Percentiles rank a stretch among this genome's conserved stretches.
These are phyloP conservation scores for Cynara cardunculus DNA, from an alignment of 129 eudicot genomes.

Conservation along the genomic window DNA sequence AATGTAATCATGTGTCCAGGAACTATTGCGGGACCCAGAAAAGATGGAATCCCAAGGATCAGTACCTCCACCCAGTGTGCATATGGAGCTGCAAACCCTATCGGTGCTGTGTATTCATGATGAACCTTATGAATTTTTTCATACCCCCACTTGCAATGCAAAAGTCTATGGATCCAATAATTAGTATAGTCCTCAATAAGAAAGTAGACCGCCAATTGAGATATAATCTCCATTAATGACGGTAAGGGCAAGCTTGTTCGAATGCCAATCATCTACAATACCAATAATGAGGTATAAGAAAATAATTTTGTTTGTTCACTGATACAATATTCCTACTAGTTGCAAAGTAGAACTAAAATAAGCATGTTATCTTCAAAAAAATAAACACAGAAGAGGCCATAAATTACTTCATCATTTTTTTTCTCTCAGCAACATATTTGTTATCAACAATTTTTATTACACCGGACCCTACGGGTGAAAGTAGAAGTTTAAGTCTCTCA, in stretches of 20 bases:
- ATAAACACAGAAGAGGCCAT: background rate
- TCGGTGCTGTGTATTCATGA: slow-evolving; percentile 82
- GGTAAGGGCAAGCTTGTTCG: slow-evolving; percentile 76
- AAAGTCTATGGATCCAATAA: slow-evolving; percentile 79
- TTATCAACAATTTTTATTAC: background rate
- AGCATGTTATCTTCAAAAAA: background rate
- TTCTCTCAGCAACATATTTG: background rate
- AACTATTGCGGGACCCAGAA: slow-evolving; percentile 73
- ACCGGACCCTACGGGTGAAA: background rate
- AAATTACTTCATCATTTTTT: background rate
- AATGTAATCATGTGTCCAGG: slow-evolving; percentile 76
- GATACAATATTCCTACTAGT: background rate
- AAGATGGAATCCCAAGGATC: slow-evolving; percentile 78
- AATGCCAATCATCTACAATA: slow-evolving; percentile 42
- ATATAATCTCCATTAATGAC: slow-evolving; percentile 48
- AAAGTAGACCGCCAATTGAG: slow-evolving; percentile 60
- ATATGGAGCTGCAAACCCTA: slow-evolving; percentile 64
- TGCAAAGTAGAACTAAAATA: background rate
- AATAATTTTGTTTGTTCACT: background rate
- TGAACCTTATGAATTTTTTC: slow-evolving; percentile 79
- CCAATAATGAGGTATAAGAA: background rate
- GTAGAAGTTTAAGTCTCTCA: background rate
- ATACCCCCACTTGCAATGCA: slow-evolving; percentile 73
- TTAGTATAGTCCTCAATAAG: slow-evolving; percentile 71
- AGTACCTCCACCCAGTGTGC: slow-evolving; percentile 83